A percentile compares a stretch with the other conserved stretches of the same genome.
These are phyloP conservation scores for Tylopilus intermedius DNA, from an alignment of 768 basidiomycete species.

Conservation along the genomic window DNA sequence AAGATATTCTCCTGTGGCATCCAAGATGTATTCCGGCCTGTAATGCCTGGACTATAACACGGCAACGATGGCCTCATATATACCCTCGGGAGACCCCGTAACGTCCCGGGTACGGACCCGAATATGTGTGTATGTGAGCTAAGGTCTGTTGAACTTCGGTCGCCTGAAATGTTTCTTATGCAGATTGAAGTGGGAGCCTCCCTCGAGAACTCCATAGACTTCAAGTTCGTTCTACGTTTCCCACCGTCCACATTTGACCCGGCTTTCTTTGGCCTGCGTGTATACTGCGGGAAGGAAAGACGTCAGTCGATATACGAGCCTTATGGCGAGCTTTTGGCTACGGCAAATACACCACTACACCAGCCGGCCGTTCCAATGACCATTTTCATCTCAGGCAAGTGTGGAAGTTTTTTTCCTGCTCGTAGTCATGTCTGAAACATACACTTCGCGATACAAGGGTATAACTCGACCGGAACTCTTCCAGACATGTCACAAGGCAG, in stretches of 20 bases:
- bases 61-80: slow-evolving; percentile 96
- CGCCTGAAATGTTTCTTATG: slow-evolving; percentile 5
- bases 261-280: too few relatives aligned
- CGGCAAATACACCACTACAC: slow-evolving; percentile 54
- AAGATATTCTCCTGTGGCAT: slow-evolving; percentile 85
- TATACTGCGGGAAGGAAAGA: slow-evolving; percentile 62
- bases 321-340: slow-evolving; percentile 84
- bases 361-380: slow-evolving; percentile 74
- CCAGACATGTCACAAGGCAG: slow-evolving; percentile 41
- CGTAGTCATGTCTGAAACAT: slow-evolving; percentile 64
- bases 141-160: not conserved
- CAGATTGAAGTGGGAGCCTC: slow-evolving; percentile 98
- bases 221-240: slow-evolving; percentile 92
- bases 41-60: slow-evolving; percentile 88
- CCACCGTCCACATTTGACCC: slow-evolving; percentile 56
- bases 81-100: slow-evolving; percentile 77
- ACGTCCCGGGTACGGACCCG: slow-evolving; percentile 75
- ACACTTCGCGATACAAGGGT: slow-evolving; percentile 58
- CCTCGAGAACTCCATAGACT: slow-evolving; percentile 98
- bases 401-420: not conserved
- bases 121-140: slow-evolving; percentile 85
- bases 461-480: slow-evolving; percentile 44
- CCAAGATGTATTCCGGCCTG: slow-evolving; percentile 76
- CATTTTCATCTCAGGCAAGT: slow-evolving; percentile 61
- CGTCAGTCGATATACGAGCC: slow-evolving; percentile 63